These are phyloP conservation scores for Fistulinella prunicolor DNA, from an alignment of 768 basidiomycete species.

Conservation along the genomic window DNA sequence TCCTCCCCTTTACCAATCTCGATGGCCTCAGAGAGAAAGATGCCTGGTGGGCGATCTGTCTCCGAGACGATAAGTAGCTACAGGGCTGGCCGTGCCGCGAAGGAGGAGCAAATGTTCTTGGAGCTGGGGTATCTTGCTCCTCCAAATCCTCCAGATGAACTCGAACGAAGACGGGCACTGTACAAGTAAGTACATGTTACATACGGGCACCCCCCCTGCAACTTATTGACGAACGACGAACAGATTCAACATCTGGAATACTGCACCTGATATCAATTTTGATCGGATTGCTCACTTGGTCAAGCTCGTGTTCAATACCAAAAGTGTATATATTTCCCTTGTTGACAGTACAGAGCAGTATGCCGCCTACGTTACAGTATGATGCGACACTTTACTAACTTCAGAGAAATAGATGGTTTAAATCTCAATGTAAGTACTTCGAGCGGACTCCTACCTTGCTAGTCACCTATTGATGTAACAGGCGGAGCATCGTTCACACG, in stretches of 20 bases:
- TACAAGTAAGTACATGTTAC: constrained; percentile 59
- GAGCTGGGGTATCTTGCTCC: constrained; percentile 72
- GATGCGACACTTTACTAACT: constrained; percentile 9
- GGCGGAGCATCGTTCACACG: constrained; percentile 46
- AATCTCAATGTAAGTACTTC: constrained; percentile 69
- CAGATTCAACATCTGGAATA: constrained; percentile 89
- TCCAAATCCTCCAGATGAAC: constrained; percentile 82
- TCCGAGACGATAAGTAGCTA: constrained; percentile 32
- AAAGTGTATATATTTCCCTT: constrained; percentile 77
- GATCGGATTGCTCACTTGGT: constrained; percentile 92
- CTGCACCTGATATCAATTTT: constrained; percentile 83
- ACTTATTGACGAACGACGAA: constrained; percentile 1
- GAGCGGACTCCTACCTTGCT: background rate
- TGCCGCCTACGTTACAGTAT: constrained; percentile 27
- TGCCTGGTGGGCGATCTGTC: constrained; percentile 33
- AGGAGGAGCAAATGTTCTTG: constrained; percentile 64
- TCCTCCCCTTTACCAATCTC: constrained; percentile 61
- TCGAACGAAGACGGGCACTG: constrained; percentile 76
- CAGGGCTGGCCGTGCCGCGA: constrained; percentile 49
- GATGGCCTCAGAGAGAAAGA: constrained; percentile 28
- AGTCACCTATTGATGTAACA: constrained; percentile 18
- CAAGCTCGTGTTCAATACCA: constrained; percentile 89
- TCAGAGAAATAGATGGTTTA: constrained; percentile 77
- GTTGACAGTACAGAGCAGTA: constrained; percentile 85
- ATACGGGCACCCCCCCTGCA: background rate